Percentiles rank a stretch among this genome's conserved stretches.
These are phyloP conservation scores for Aureobasidium pullulans DNA, from an alignment of 2,329 filamentous ascomycete genomes.

Conservation along the genomic window DNA sequence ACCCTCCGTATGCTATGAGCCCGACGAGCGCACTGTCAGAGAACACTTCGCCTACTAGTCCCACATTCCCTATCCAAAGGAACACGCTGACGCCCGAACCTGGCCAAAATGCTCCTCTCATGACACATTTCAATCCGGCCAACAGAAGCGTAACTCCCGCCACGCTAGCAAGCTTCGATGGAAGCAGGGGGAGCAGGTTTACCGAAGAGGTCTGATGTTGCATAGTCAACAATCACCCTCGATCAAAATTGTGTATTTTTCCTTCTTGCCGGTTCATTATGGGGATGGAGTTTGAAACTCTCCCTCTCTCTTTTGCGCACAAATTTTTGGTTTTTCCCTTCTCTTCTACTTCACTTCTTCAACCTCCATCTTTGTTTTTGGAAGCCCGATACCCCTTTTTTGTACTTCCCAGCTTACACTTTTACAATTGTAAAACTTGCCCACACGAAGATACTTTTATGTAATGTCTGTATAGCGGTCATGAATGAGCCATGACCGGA, in stretches of 20 bases:
- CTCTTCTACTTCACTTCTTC: neutral
- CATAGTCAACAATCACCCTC: neutral
- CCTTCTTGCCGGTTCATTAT: neutral
- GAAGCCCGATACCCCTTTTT: slow-evolving; percentile 10
- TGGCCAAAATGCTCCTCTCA: slow-evolving; percentile 6
- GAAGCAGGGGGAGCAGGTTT: slow-evolving; percentile 21
- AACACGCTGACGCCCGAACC: slow-evolving; percentile 5
- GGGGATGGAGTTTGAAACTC: neutral
- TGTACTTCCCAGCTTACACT: neutral
- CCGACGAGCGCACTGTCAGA: slow-evolving; percentile 14
- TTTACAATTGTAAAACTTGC: neutral
- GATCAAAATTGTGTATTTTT: neutral
- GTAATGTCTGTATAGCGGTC: slow-evolving; percentile 12
- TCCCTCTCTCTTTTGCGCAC: neutral
- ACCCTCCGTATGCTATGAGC: slow-evolving; percentile 23
- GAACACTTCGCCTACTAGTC: slow-evolving; percentile 15
- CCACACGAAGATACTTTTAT: neutral
- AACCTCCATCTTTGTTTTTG: neutral
- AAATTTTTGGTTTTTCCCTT: slow-evolving; percentile 5
- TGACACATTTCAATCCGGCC: slow-evolving; percentile 14
- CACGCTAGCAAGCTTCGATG: slow-evolving; percentile 17
- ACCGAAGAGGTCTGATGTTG: slow-evolving; percentile 22
- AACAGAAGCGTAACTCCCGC: slow-evolving; percentile 20
- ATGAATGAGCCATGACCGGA: neutral
- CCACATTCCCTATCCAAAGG: slow-evolving; percentile 15